Conservation (phyloP, 306 rosid species). For the Fagus crenata region DNA sequence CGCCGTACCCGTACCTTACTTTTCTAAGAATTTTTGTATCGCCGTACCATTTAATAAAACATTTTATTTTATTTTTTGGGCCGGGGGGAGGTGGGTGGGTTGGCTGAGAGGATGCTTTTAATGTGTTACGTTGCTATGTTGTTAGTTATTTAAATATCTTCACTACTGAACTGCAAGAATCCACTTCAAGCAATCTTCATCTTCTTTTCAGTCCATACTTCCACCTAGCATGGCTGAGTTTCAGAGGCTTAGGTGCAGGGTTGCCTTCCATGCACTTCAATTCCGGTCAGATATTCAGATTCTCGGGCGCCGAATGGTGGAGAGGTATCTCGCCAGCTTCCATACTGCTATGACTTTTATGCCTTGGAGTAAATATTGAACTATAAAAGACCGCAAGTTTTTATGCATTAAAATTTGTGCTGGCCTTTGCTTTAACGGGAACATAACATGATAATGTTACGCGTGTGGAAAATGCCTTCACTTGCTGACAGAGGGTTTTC, state of each 20-base stretch:
- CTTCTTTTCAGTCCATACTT: slow-evolving; percentile 51
- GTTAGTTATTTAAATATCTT: neutral
- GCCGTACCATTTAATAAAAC: no score
- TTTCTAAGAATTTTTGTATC: no score
- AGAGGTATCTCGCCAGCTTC: slow-evolving; percentile 40
- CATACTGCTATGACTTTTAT: slow-evolving; percentile 2
- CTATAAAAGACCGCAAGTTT: neutral
- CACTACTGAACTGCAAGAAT: neutral
- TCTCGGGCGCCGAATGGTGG: slow-evolving; percentile 55
- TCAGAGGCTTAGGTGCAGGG: slow-evolving; percentile 69
- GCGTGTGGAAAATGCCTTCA: neutral
- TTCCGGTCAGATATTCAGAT: slow-evolving; percentile 52
- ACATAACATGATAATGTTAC: neutral
- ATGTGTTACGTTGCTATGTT: neutral
- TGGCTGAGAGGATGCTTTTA: neutral
- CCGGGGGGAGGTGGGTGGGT: neutral
- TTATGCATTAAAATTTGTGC: neutral
- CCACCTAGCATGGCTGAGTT: slow-evolving; percentile 56
- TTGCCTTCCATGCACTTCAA: slow-evolving; percentile 56
- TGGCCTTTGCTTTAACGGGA: neutral
- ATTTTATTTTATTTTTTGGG: neutral
- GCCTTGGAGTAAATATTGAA: neutral
- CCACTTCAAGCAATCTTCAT: slow-evolving; percentile 10
- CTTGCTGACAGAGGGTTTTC: slow-evolving; percentile 4
- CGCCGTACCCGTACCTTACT: no score